Evolutionary conservation across 805 yeast genomes (phyloP).

Genomic region (Limtongia smithiae): DNA sequence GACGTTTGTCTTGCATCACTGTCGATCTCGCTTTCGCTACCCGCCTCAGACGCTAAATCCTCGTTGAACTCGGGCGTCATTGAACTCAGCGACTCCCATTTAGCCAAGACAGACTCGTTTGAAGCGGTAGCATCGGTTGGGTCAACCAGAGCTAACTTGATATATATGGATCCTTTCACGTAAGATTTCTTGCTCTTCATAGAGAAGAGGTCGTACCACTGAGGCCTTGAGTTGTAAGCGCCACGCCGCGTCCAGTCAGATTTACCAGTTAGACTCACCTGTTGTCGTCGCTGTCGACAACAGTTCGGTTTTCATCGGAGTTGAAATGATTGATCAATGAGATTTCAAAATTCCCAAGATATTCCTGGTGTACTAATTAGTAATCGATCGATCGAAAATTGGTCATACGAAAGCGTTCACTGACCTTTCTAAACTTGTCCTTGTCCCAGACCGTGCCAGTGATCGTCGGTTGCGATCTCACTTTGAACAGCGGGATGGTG

Average conservation of each 20-base stretch:
- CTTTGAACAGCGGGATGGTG: constrained; percentile 44
- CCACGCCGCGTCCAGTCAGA: neutral
- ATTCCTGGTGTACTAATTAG: constrained; percentile 9
- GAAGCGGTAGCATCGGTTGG: constrained; percentile 13
- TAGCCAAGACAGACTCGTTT: constrained; percentile 5
- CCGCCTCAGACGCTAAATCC: constrained; percentile 1
- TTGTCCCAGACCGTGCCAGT: constrained; percentile 35
- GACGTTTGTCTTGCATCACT: too few relatives aligned
- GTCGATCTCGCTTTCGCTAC: neutral
- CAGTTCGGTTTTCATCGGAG: neutral
- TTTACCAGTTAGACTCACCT: neutral
- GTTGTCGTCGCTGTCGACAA: constrained; percentile 11
- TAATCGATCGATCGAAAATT: neutral
- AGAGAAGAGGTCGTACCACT: constrained; percentile 21
- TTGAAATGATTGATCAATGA: constrained; percentile 16
- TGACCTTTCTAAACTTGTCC: constrained; percentile 31
- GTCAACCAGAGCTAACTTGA: constrained; percentile 15
- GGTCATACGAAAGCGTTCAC: neutral
- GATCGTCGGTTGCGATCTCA: constrained; percentile 11
- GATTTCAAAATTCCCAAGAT: constrained; percentile 25
- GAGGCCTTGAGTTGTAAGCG: constrained; percentile 2
- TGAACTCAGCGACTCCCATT: constrained; percentile 11
- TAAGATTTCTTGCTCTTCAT: constrained; percentile 5
- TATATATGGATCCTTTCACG: constrained; percentile 14
- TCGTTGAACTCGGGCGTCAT: neutral